Evolutionary conservation across 2,329 filamentous ascomycete genomes (phyloP), one percentile per base, ranked within the genome.

Genomic region (Helotiales sp.): DNA sequence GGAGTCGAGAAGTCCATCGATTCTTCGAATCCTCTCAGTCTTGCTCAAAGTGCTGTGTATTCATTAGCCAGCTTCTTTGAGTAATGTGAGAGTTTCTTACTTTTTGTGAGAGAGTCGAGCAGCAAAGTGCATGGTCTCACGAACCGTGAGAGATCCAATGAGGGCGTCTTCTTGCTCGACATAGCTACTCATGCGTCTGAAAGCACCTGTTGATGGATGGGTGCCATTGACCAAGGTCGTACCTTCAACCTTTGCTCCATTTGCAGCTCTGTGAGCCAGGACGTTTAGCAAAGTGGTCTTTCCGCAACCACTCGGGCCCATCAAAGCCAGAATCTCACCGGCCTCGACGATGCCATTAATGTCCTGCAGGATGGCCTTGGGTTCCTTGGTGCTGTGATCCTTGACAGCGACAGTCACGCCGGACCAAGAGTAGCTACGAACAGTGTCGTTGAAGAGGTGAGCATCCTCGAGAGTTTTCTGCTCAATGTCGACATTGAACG

Each of bases 131-230:
- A 96, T 75, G 0, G 91, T 96, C 76, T 96, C 91, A 27, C 82
- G 79, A 8, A 93, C 89, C 0, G 91, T 96, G 63, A 96, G 77
- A 0, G 88, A 88, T 4, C 91, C 91, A 51, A 93, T 88, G 12
- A 96, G 79, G 1, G 90, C 87, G 76, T 96, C 91, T 63, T 96
- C 90, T 72, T 96, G 91, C 75, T 96, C 91, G 22, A 96, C 91
- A 69, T 92, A 96, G 47, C 85, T 85, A 54, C 83, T 88, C 50
- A 93, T 78, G 48, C 82, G 78, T 17, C 84, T 83, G 64, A 93
- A 88, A 0, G 76, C 76, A 7, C 77, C 71, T 7, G 77, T 73
- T 1, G 84, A 79, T 3, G 85, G 74, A 3, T 73, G 67, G 2
- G 69, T 70, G 29, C 88, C 88, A 71, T 95, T 92, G 63, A 90